Base-by-base conservation (phyloP, 331 rosid species). In the Pyrus hybrid region DNA sequence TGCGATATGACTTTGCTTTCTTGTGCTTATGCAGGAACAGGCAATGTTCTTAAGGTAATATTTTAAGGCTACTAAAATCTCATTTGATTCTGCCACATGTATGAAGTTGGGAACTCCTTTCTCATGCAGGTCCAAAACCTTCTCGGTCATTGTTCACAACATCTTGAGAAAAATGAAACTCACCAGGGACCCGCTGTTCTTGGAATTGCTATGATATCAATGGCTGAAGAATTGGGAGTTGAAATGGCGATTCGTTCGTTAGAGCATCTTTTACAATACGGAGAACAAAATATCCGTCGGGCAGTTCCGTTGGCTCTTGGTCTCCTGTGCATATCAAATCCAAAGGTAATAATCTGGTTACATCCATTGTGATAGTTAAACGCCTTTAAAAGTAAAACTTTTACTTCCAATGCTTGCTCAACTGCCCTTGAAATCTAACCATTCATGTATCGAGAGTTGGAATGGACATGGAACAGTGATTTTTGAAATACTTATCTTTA, bases 151-250 rank as follows among this genome's bases (percentile, higher is more conserved):
- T 95, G 99, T 83, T 95, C 99, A 7, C 96, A 92, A 77, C 98
- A 93, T 87, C 98, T 96, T 53, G 99, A 96, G 70, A 96, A 96
- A 89, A 93, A 97, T 71, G 99, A 92, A 81, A 82, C 80, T 54
- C 99, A 96, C 83, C 99, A 92, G 77, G 99, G 99, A 67, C 98
- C 99, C 76, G 99, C 99, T 20, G 99, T 96, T 79, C 93, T 96
- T 71, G 99, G 99, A 76, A 96, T 96, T 77, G 99, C 99, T 54
- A 90, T 96, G 98, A 96, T 93, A 49, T 93, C 99, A 67, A 96
- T 92, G 98, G 98, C 98, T 70, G 99, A 96, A 83, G 99, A 96
- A 77, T 78, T 96, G 71, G 99, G 99, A 75, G 77, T 89, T 79
- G 99, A 96, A 68, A 96, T 96, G 99, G 98, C 98, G 51, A 93